Evolutionary conservation across 768 basidiomycete species (phyloP), one percentile per base, ranked within the genome.

Genomic region (Calocybe gangraenosa): DNA sequence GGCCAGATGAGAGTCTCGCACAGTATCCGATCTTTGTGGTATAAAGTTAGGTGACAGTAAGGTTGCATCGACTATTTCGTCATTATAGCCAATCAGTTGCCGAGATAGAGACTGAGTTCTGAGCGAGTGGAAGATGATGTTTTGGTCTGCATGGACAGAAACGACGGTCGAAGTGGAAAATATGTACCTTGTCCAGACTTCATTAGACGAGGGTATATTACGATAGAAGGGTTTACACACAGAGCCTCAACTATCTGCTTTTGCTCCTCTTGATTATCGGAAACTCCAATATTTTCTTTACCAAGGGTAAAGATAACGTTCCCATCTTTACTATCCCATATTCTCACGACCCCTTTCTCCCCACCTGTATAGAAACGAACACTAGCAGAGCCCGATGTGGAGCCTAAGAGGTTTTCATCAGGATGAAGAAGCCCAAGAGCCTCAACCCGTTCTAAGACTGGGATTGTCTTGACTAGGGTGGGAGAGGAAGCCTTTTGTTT

Each of bases 11-110:
- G 82, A 75, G 61, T 93, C 89, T 42, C 59, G 60, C 18, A 58
- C 50, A 32, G 53, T 44, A 13, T 59, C 9, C 39, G 18, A 50
- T 47, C 51, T 55, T 0, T 52, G 22, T 5, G 57, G 50, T 21
- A 52, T 53, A 6, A 52, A 56, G 15, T 61, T 37, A 17, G 69
- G 60, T 36, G 78, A 78, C 47, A 99, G 74, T 67, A 93, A 91
- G 20, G 78, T 73, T 3, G 84, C 79, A 57, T 98, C 96, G 40
- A 97, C 87, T 53, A 98, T 93, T 65, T 98, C 95, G 65, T 99
- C 96, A 63, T 98, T 98, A 74, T 87, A 99, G 0, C 96, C 96
- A 56, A 98, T 83, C 53, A 98, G 67, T 55, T 97, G 95, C 14
- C 88, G 84, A 2, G 74, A 69, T 19, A 89, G 66, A 7, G 75